phyloP scores from a whole-genome alignment of 2,329 filamentous ascomycete genomes.

The Talaromyces funiculosus region DNA sequence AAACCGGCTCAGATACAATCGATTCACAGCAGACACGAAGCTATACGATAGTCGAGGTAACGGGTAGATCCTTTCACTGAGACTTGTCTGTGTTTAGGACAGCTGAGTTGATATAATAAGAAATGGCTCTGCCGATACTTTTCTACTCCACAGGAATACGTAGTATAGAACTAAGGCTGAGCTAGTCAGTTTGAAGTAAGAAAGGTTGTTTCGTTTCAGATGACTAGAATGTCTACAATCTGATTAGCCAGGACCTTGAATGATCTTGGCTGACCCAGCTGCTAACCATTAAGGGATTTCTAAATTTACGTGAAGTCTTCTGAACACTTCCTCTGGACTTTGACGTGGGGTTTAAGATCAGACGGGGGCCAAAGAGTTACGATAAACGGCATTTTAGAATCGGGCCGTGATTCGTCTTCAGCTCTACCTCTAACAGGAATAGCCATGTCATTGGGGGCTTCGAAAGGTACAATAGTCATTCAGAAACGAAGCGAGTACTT shows the following conservation, averaged over 20 bases:
- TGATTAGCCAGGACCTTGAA: not conserved
- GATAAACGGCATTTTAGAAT: not conserved
- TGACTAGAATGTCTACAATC: not conserved
- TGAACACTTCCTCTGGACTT: slow-evolving; percentile 1
- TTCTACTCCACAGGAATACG: not conserved
- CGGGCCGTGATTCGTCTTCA: not conserved
- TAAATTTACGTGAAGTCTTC: not conserved
- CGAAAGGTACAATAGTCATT: not conserved
- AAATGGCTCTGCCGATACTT: not conserved
- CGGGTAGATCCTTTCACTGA: not conserved
- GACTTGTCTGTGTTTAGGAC: not conserved
- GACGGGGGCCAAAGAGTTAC: not conserved
- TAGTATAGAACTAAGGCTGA: not conserved
- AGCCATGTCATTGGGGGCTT: not conserved
- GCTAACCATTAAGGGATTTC: not conserved
- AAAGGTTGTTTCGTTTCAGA: not conserved
- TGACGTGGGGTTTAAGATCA: not conserved
- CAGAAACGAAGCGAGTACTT: not conserved
- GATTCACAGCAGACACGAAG: not conserved
- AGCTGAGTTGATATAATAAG: not conserved
- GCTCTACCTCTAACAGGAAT: not conserved
- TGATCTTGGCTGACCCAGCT: not conserved
- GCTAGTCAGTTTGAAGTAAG: too few relatives aligned
- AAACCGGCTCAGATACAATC: not conserved
- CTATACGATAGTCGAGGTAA: not conserved